Evolutionary conservation across 192 early-diverging fungal genomes (phyloP), one percentile per base, ranked within the genome.

Genomic region (Haplosporangium gracile): DNA sequence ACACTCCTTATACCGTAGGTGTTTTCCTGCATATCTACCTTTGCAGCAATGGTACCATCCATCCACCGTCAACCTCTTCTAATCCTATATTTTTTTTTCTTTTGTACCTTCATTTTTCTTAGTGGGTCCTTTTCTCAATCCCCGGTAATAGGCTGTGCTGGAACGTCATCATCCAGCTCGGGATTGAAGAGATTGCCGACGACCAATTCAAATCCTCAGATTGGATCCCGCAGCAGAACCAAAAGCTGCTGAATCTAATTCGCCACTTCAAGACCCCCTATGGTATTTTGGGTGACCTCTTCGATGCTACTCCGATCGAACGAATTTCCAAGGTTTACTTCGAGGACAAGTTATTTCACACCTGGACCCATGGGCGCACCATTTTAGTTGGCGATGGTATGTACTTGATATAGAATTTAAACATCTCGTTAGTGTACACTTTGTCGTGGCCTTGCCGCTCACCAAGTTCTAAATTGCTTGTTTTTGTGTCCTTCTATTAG

Each of bases 281-380:
- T 32, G 60, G 60, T 2, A 65, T 29, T 0, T 9, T 65, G 11
- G 60, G 60, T 13, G 60, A 65, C 13, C 2, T 65, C 0, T 65
- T 65, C 24, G 60, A 65, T 32, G 60, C 11, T 4, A 65, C 60
- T 2, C n/a, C n/a, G 2, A 65, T 65, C 0, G 71, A 72, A 15
- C 20, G 24, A 2, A 26, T 76, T 2, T 76, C 75, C 13, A 51
- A 55, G 39, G 75, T 76, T 0, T 76, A 76, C 55, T 39, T 68
- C 24, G 75, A 76, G n/a, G 75, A 76, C 15, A 76, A 40, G 75
- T 2, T 76, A 13, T 76, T 76, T 18, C 39, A 68, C 42, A 76
- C 75, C 1, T 76, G 75, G 75, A 65, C 15, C n/a, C 40, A 63
- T 47, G 75, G 75, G 11, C 55, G 75, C 0, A 76, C 75, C 0